Conservation (phyloP, 257 asterid genomes). For the Plectranthus barbatus region DNA sequence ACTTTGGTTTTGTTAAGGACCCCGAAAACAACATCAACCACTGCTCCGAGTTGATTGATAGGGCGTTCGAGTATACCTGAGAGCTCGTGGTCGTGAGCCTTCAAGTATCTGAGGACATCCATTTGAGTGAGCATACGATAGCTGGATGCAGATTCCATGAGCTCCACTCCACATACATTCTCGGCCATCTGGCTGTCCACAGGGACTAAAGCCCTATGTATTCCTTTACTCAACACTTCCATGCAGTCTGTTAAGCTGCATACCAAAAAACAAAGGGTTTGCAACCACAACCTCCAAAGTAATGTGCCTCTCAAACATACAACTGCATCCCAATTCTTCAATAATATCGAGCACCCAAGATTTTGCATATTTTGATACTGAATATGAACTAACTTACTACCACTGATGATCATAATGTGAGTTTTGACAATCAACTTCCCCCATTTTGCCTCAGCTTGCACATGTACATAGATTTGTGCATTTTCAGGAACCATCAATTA, state of each 20-base stretch:
- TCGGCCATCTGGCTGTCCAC: conserved; percentile 58
- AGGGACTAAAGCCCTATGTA: conserved; percentile 86
- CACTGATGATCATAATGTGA: too few species aligned
- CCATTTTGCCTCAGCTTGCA: too few species aligned
- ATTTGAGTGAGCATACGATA: conserved; percentile 78
- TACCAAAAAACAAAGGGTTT: too few species aligned
- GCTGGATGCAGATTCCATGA: conserved; percentile 69
- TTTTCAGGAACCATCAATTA: background rate
- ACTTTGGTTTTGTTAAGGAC: conserved; percentile 43
- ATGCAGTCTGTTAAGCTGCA: conserved; percentile 69
- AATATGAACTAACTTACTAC: background rate
- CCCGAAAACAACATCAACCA: conserved; percentile 47
- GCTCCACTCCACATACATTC: conserved; percentile 60
- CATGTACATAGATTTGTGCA: background rate
- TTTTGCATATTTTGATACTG: too few species aligned
- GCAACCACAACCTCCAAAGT: too few species aligned
- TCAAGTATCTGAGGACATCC: conserved; percentile 67
- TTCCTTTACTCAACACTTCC: conserved; percentile 91
- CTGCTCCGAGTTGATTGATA: conserved; percentile 35
- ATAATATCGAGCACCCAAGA: too few species aligned
- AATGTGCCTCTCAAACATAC: too few species aligned
- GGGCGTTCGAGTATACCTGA: conserved; percentile 27
- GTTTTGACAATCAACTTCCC: too few species aligned
- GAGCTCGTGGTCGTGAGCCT: conserved; percentile 39
- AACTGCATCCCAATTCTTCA: background rate